Conservation (phyloP, 192 early-diverging fungal species). For the Entomortierella beljakovae region DNA sequence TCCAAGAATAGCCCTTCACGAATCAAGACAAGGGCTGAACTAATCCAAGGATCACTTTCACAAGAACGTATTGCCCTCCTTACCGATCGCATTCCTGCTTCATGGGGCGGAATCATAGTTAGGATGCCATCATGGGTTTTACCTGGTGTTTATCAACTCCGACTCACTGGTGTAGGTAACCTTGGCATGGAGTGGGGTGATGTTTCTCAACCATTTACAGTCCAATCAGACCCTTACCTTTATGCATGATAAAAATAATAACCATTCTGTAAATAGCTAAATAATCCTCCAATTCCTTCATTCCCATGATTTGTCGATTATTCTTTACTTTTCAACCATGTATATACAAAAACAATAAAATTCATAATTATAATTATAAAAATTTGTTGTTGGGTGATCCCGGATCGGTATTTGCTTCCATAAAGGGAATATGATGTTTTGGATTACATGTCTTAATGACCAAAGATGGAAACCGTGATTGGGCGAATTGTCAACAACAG, state of each 20-base stretch:
- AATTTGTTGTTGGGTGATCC: not conserved
- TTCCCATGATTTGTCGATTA: not conserved
- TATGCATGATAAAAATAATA: not conserved
- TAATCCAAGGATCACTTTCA: not conserved
- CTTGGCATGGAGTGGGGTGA: constrained; percentile 28
- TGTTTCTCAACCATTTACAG: constrained; percentile 40
- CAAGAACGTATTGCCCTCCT: constrained; percentile 12
- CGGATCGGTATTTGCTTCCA: not conserved
- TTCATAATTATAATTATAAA: no score
- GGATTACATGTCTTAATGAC: not conserved
- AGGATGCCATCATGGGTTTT: constrained; percentile 32
- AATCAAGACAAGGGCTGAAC: not conserved
- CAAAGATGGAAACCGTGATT: not conserved
- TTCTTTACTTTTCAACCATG: no score
- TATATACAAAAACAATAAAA: no score
- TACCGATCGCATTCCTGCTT: constrained; percentile 27
- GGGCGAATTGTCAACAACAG: no score
- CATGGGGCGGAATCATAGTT: constrained; percentile 20
- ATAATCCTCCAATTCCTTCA: not conserved
- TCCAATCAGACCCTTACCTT: constrained; percentile 44
- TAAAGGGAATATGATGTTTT: not conserved
- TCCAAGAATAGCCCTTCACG: not conserved
- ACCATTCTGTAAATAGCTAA: not conserved
- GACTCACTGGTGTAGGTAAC: constrained; percentile 1
- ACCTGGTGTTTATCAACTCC: constrained; percentile 24